Evolutionary conservation across 805 yeast species (phyloP).

Genomic region (Hanseniaspora valbyensis): DNA sequence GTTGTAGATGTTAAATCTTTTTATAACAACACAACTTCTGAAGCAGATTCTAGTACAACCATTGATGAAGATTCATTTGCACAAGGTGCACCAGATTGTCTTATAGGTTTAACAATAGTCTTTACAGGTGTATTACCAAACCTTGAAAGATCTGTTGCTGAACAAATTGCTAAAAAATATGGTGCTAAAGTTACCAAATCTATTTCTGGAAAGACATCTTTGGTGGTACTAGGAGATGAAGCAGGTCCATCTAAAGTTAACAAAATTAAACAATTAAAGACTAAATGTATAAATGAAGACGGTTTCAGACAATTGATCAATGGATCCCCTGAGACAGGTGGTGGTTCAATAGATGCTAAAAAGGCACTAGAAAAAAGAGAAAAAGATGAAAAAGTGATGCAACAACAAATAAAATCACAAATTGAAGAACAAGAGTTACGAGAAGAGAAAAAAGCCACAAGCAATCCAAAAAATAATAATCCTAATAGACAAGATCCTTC

Average conservation of each 20-base stretch:
- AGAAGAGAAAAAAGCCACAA: background rate
- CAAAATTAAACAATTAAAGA: slow-evolving; percentile 58
- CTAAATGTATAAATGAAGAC: slow-evolving; percentile 76
- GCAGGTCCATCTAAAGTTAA: slow-evolving; percentile 94
- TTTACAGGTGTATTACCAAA: slow-evolving; percentile 85
- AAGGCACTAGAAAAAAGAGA: slow-evolving; percentile 59
- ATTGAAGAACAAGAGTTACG: slow-evolving; percentile 17
- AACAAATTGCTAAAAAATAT: slow-evolving; percentile 64
- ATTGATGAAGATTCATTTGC: slow-evolving; percentile 44
- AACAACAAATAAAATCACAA: slow-evolving; percentile 24
- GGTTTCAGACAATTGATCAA: slow-evolving; percentile 67
- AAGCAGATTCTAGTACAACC: slow-evolving; percentile 25
- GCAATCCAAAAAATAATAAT: background rate
- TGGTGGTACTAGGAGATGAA: slow-evolving; percentile 86
- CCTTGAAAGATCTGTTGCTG: slow-evolving; percentile 65
- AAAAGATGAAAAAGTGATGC: slow-evolving; percentile 49
- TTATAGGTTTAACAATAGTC: slow-evolving; percentile 80
- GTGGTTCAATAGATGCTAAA: slow-evolving; percentile 67
- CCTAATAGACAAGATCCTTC: slow-evolving; percentile 20
- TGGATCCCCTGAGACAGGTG: slow-evolving; percentile 87
- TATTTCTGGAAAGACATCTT: slow-evolving; percentile 70
- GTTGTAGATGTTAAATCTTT: slow-evolving; percentile 47
- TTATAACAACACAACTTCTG: slow-evolving; percentile 38
- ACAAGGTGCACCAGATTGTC: slow-evolving; percentile 73
- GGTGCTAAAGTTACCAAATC: slow-evolving; percentile 88